Base-by-base conservation (phyloP, 768 basidiomycete genomes). In the Hericium coralloides region DNA sequence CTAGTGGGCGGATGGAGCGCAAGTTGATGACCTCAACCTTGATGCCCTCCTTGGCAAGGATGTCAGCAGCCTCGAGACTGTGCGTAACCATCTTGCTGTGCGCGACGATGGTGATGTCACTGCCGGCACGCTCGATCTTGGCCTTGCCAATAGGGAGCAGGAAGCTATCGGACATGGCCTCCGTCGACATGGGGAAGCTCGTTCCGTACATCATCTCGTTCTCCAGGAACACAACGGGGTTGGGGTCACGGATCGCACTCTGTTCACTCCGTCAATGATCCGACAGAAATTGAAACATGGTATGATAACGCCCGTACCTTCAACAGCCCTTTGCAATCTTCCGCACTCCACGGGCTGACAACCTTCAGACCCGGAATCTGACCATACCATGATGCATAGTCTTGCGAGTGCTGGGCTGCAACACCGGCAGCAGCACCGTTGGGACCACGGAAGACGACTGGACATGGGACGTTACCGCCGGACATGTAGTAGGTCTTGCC, bases 401-500 rank as follows among this genome's bases (percentile, higher is more conserved):
- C 95, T 72, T 98, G 95, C 17, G 93, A 97, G 69, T 98, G 95
- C 73, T 98, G 95, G 22, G 95, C 95, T 43, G 65, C 97, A 41
- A 99, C 97, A 80, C 97, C 97, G 52, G 95, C 73, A 51, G 97
- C 97, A 52, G 97, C 97, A 70, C 97, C 97, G 71, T 99, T 99
- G 60, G 97, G 97, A 53, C 97, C 97, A 74, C 97, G 92, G 87
- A 99, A 99, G 55, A 98, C 95, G 60, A 99, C 91, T 22, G 97
- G 94, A 77, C 95, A 98, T 12, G 94, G 91, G 17, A 98, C 95
- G 67, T 94, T 98, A 62, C 97, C 97, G 58, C 97, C 97, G 39
- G 97, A 98, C 97, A 99, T 99, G 82, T 99, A 99, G 75, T 98
- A 95, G 4, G 97, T 99, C 79, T 98, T 99, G 59, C 92, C 97